Base-by-base conservation (phyloP, 805 yeast species). In the Maudiozyma saulgeensis region DNA sequence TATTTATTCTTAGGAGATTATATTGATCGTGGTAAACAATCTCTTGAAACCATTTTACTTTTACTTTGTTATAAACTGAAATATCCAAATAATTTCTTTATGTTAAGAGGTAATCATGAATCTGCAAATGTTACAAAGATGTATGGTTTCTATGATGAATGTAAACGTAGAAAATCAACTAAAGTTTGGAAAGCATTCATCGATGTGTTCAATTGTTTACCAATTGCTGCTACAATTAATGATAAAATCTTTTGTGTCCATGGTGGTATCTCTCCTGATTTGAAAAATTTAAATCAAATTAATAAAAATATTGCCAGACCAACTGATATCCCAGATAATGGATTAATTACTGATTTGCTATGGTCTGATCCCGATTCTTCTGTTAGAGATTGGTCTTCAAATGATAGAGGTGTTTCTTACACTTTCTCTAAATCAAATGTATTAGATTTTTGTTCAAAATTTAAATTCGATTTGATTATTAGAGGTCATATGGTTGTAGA, bases 131-230 rank as follows among this genome's bases (percentile, higher is more conserved):
- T 93, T 49, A 91, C 98, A 2, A 79, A 96, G 56, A 96, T 93
- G 51, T 93, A 93, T 68, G 99, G 99, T 5, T 93, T 93, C 61
- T 93, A 88, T 67, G 99, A 93, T 69, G 99, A 93, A 68, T 93
- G 99, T 74, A 93, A 93, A 66, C 78, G 99, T 59, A 72, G 99
- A 49, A 80, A 95, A 60, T 84, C 84, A 60, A 78, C 90, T 56
- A 91, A 90, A 67, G 82, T 89, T 6, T 93, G 99, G 99, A 89
- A 90, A 64, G 71, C 80, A 49, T 93, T 93, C 61, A 80, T 93
- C 53, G 99, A 93, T 71, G 90, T 95, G 0, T 93, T 93, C 73
- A 93, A 93, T 68, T 85, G 96, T 0, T 73, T 93, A 55, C 99
- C 99, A 9, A 83, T 93, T 48, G 96, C 98, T 1, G 96, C 97